Base-by-base conservation (phyloP, 805 yeast genomes). In the Yarrowia alimentaria region DNA sequence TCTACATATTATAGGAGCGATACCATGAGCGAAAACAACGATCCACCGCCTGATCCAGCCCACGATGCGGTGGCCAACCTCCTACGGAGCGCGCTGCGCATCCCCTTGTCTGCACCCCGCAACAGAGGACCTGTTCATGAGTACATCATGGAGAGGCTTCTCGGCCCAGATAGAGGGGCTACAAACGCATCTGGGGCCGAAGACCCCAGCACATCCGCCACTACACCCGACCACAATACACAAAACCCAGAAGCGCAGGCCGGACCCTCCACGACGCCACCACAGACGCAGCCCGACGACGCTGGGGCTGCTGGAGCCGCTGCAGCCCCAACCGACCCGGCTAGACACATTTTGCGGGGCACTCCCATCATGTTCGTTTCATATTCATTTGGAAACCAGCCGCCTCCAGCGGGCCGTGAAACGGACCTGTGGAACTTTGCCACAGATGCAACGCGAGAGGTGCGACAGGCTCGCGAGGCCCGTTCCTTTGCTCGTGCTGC, bases 41-140 rank as follows among this genome's bases (percentile, higher is more conserved):
- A 26, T 24, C 25, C 33, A 29, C 25, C 47, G n/a, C 33, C 47
- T 26, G 47, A 40, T 40, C 47, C 47, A 18, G 33, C 47, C 33
- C 47, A 33, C 25, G 33, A 40, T 21, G 33, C 47, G 25, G 47
- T 40, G 24, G 47, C 47, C 19, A 32, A 40, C 3, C 47, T 40
- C 11, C 12, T 40, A 13, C 47, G 33, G 11, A 28, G 33, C 25
- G 47, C 47, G 2, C 47, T 40, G 24, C 47, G 47, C 19, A 17
- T 32, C n/a, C 26, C 26, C 14, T 9, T 40, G 25, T 32, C 26
- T 29, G 33, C 28, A 11, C 47, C 21, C 4, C 47, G 14, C 33
- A 40, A 40, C 47, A 13, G 47, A 26, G 47, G 28, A 33, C 33
- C 28, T 16, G 47, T 40, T 6, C 32, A 40, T 18, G 47, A 40